Evolutionary conservation across 2,329 filamentous ascomycete genomes (phyloP).

Genomic region (Claviceps sp.): DNA sequence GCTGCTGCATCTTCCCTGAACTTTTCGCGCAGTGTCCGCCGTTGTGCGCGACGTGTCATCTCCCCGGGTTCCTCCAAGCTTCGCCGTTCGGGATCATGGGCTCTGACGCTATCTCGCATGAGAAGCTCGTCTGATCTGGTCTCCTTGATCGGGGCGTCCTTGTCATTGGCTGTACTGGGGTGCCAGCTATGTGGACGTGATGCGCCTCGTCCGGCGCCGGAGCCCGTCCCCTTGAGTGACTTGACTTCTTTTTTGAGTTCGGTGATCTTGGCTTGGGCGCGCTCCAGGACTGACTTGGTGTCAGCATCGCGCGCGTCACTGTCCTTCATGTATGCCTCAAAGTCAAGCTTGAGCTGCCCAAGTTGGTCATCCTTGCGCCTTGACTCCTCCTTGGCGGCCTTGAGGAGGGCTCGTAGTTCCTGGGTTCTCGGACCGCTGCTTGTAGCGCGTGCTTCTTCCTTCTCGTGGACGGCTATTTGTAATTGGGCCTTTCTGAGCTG

Average conservation of each 20-base stretch:
- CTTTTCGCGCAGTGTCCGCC: conserved; percentile 21
- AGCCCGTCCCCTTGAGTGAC: conserved; percentile 23
- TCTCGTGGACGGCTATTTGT: conserved; percentile 12
- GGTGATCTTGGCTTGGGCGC: conserved; percentile 42
- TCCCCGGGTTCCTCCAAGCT: conserved; percentile 3
- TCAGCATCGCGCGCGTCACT: conserved; percentile 41
- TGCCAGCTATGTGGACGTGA: conserved; percentile 19
- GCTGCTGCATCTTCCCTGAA: conserved; percentile 17
- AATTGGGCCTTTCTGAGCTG: conserved; percentile 34
- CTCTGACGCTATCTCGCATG: neutral
- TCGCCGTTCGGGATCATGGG: neutral
- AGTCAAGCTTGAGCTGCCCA: conserved; percentile 35
- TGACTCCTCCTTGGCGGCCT: conserved; percentile 29
- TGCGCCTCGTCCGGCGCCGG: conserved; percentile 3
- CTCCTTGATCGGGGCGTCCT: conserved; percentile 5
- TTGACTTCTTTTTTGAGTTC: conserved; percentile 41
- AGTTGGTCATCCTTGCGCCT: conserved; percentile 35
- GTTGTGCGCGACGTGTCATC: conserved; percentile 8
- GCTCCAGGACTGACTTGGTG: conserved; percentile 39
- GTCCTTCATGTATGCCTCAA: conserved; percentile 39
- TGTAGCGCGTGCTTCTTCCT: conserved; percentile 22
- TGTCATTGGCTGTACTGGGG: conserved; percentile 6
- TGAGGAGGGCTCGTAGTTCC: conserved; percentile 29
- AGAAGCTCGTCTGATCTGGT: conserved; percentile 9
- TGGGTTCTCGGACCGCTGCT: conserved; percentile 21